Conservation (phyloP, 345 rosid species). For the Kernera saxatilis region DNA sequence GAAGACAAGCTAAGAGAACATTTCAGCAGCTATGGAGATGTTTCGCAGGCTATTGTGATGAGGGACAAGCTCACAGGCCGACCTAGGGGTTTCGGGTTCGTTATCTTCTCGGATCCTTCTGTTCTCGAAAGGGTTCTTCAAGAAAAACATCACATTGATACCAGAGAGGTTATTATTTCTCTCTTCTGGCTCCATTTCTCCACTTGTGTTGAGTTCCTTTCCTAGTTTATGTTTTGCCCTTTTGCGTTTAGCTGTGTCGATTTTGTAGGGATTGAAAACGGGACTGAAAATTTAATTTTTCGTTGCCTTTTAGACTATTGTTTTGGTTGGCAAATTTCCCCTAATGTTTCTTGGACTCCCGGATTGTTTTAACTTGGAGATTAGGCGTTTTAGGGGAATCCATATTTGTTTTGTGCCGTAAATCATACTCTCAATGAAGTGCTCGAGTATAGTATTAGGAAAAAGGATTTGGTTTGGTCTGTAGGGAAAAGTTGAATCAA, state of each 20-base stretch:
- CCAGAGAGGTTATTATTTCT: conserved; percentile 48
- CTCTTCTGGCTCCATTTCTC: not conserved
- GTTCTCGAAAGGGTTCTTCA: conserved; percentile 60
- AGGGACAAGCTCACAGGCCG: conserved; percentile 61
- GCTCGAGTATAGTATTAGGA: not conserved
- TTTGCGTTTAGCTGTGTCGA: not conserved
- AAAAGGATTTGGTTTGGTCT: not conserved
- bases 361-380: not conserved
- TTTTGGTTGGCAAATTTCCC: not conserved
- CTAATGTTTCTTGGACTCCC: not conserved
- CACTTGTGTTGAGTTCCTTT: not conserved
- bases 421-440: not conserved
- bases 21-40: conserved; percentile 63
- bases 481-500: not conserved
- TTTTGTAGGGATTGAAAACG: not conserved
- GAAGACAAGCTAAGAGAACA: conserved; percentile 69
- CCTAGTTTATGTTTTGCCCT: not conserved
- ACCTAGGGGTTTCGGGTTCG: conserved; percentile 78
- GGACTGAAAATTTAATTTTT: not conserved
- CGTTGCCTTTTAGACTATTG: not conserved
- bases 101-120: conserved; percentile 68
- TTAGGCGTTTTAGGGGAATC: not conserved
- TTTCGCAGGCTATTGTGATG: conserved; percentile 61
- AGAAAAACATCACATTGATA: conserved; percentile 60
- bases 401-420: not conserved